phyloP scores from a whole-genome alignment of 495 filamentous ascomycete species.

The Trichoderma reesei region DNA sequence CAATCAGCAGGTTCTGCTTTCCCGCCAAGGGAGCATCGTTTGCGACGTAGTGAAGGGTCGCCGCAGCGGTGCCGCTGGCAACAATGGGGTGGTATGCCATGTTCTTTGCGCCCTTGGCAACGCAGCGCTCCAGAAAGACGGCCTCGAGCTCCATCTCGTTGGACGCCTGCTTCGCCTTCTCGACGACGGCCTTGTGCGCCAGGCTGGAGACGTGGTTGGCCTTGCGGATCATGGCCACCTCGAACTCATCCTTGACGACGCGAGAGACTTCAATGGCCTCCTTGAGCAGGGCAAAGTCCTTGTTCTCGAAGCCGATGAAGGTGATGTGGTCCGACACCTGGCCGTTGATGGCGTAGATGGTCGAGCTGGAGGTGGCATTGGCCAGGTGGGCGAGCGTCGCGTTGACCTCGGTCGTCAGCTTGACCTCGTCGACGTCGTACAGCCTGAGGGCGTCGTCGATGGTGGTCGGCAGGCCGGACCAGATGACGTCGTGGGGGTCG shows the following conservation, averaged over 20 bases:
- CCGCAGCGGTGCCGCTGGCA: slow-evolving; percentile 62
- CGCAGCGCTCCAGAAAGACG: slow-evolving; percentile 64
- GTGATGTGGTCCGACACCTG: slow-evolving; percentile 57
- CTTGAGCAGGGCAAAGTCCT: slow-evolving; percentile 54
- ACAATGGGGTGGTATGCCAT: slow-evolving; percentile 83
- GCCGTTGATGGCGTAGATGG: slow-evolving; percentile 59
- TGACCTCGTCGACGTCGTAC: slow-evolving; percentile 78
- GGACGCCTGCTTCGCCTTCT: slow-evolving; percentile 49
- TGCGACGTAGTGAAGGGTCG: slow-evolving; percentile 79
- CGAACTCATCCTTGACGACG: slow-evolving; percentile 75
- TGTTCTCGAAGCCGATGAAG: slow-evolving; percentile 53
- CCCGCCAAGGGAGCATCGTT: slow-evolving; percentile 60
- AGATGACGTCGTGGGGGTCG: slow-evolving; percentile 84
- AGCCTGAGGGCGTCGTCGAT: slow-evolving; percentile 58
- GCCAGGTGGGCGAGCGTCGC: slow-evolving; percentile 42
- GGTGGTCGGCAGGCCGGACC: slow-evolving; percentile 81
- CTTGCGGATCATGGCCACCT: slow-evolving; percentile 71
- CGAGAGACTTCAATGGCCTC: slow-evolving; percentile 67
- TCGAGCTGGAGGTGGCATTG: slow-evolving; percentile 33
- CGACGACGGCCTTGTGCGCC: slow-evolving; percentile 63
- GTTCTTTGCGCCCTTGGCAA: slow-evolving; percentile 60
- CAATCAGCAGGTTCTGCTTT: slow-evolving; percentile 67
- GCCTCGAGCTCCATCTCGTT: slow-evolving; percentile 82
- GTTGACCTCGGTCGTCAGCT: slow-evolving; percentile 61
- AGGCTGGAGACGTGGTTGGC: slow-evolving; percentile 73